These are phyloP conservation scores for Hanseniaspora osmophila DNA, from an alignment of 805 yeast species.

Conservation along the genomic window DNA sequence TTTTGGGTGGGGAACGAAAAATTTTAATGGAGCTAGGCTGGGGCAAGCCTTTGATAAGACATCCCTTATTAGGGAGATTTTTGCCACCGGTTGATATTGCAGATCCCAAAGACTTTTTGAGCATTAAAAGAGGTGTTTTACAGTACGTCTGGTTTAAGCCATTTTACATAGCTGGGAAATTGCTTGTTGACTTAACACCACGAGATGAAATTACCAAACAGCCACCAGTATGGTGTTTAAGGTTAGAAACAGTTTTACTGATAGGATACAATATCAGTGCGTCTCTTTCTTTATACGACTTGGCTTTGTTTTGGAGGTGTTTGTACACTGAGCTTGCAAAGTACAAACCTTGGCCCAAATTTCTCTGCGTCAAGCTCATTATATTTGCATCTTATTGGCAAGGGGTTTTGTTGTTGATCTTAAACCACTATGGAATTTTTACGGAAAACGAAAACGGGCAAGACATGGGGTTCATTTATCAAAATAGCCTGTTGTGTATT, in stretches of 20 bases:
- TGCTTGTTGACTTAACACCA: slow-evolving; percentile 31
- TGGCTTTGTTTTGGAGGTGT: slow-evolving; percentile 89
- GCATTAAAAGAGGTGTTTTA: slow-evolving; percentile 68
- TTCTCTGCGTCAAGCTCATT: slow-evolving; percentile 80
- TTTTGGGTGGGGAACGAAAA: slow-evolving; percentile 84
- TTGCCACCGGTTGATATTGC: slow-evolving; percentile 60
- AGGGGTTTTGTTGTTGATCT: slow-evolving; percentile 44
- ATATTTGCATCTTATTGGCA: slow-evolving; percentile 99
- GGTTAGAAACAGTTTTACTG: slow-evolving; percentile 44
- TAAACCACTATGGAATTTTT: slow-evolving; percentile 34
- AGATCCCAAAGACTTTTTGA: slow-evolving; percentile 67
- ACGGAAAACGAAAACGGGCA: slow-evolving; percentile 22
- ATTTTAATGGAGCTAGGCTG: slow-evolving; percentile 53
- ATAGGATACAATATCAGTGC: slow-evolving; percentile 67
- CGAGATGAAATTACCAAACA: slow-evolving; percentile 25
- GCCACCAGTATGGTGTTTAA: slow-evolving; percentile 31
- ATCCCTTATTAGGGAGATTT: slow-evolving; percentile 39
- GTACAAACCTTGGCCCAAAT: slow-evolving; percentile 83
- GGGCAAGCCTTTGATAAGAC: slow-evolving; percentile 57
- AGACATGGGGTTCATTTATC: slow-evolving; percentile 43
- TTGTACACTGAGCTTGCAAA: slow-evolving; percentile 62
- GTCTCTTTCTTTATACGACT: slow-evolving; percentile 63
- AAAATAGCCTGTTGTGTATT: slow-evolving; percentile 64
- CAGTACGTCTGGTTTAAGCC: slow-evolving; percentile 97
- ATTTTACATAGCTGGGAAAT: slow-evolving; percentile 44